Evolutionary conservation across 148 eudicot species (phyloP), one percentile per base, ranked within the genome.

Genomic region (Silene latifolia): DNA sequence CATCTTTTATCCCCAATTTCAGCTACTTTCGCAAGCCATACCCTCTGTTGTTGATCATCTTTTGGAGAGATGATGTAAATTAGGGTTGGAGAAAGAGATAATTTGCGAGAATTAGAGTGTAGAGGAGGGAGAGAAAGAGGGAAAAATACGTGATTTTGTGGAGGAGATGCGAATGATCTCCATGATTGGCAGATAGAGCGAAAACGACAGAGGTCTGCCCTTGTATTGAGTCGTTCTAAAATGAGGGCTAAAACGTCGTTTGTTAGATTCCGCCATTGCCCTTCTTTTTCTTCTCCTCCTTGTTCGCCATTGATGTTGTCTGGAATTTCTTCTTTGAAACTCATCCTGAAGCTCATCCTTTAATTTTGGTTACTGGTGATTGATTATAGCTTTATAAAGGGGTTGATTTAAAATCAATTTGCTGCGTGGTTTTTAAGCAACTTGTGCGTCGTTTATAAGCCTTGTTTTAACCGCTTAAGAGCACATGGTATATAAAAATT

Each of bases 171-270:
- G 7, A 69, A 74, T 6, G 8, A 35, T 9, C 82, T 64, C 82
- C 82, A 79, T 79, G 78, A 51, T 69, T 74, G 62, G 74, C 82
- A 79, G 53, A 79, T 62, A 14, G 82, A 79, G 42, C 78, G 74
- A n/a, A 79, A 74, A 15, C 82, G 78, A 54, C 71, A 61, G 4
- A 79, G 63, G 44, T 79, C 78, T 21, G 64, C 6, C 14, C 44
- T 69, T 12, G 74, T 79, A 12, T 74, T 18, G n/a, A 74, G 69
- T 35, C 74, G 82, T 62, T 53, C 61, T 10, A 69, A 18, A 4
- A 74, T 79, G 13, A 62, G 65, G 64, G 82, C 46, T 21, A 79
- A 19, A 0, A 79, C 13, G 59, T 79, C 82, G 51, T 53, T 53
- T 0, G 71, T 47, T 14, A 79, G 23, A 69, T 74, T 69, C 20